Base-by-base conservation (phyloP, 78 protist genomes). In the Dictyostelium capitatum region DNA sequence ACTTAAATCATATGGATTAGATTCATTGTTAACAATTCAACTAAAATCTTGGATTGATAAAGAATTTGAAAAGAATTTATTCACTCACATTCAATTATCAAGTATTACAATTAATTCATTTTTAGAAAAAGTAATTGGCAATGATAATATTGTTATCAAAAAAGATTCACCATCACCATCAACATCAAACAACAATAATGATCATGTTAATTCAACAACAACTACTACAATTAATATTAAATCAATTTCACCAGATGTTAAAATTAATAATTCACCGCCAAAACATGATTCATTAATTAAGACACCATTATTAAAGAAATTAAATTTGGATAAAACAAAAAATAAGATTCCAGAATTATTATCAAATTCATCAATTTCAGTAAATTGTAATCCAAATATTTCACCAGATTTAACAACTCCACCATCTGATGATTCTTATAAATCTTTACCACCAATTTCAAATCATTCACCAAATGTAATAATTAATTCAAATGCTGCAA, bases 1-100 rank as follows among this genome's bases (percentile, higher is more conserved):
- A 14, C 74, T 84, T 17, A 84, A 84, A 79, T 59, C 57, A 12
- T 84, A 84, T 84, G 95, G 95, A 37, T n/a, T 91, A 32, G 95
- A 91, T 50, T 91, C 95, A 6, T 19, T 91, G 6, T 53, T 91
- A 50, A 91, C 90, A 6, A 83, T 79, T 23, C 91, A 91, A 69
- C 50, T 91, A 25, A 82, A 82, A 43, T 41, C 59, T 7, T 83
- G 83, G 90, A 82, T 91, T 47, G 92, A 84, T 20, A 84, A 84
- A 25, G 78, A 84, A 23, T 84, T 59, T 74, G 83, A 72, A 47
- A 84, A 84, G 62, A 74, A 74, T 28, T 53, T 84, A 6, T 74
- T 84, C 77, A 41, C 75, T 11, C 92, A 84, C 57, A 56, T 84
- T 25, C 83, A 84, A 62, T 79, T 84, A 7, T 41, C 92, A 32